These are phyloP conservation scores for Cladophialophora yegresii DNA, from an alignment of 2,329 filamentous ascomycete species.

Conservation along the genomic window DNA sequence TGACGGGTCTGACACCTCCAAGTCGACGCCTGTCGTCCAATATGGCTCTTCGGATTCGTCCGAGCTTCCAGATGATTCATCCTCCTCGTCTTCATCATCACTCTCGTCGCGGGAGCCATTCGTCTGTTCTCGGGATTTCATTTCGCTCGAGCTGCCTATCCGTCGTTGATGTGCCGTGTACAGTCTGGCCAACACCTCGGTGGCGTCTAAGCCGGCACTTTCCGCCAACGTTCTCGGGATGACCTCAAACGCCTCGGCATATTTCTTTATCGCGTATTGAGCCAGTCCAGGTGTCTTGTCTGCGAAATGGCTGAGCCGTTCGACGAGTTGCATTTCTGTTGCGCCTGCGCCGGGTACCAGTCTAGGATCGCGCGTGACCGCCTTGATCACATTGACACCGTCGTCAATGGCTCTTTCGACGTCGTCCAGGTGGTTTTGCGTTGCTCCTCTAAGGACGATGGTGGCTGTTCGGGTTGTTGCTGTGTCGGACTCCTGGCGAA, in stretches of 20 bases:
- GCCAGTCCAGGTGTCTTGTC: constrained; percentile 91
- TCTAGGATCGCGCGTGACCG: constrained; percentile 88
- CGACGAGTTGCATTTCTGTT: constrained; percentile 89
- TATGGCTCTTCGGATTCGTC: constrained; percentile 68
- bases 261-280: constrained; percentile 97
- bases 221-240: constrained; percentile 92
- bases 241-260: constrained; percentile 95
- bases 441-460: constrained; percentile 89
- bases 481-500: constrained; percentile 79
- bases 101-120: constrained; percentile 29
- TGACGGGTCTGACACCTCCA: constrained; percentile 80
- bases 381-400: constrained; percentile 97
- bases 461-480: constrained; percentile 91
- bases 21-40: constrained; percentile 90
- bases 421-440: constrained; percentile 97
- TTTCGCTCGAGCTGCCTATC: constrained; percentile 23
- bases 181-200: constrained; percentile 87
- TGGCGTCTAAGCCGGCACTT: constrained; percentile 92
- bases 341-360: constrained; percentile 93
- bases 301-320: constrained; percentile 84
- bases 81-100: constrained; percentile 38
- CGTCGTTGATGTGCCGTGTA: constrained; percentile 82
- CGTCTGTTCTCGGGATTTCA: constrained; percentile 34
- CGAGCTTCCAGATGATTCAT: constrained; percentile 42
- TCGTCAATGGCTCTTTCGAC: constrained; percentile 96